Percentiles rank a stretch among this genome's conserved stretches.
Evolutionary conservation across 176 grass and related monocot species (phyloP).

Genomic region (Themeda triandra): DNA sequence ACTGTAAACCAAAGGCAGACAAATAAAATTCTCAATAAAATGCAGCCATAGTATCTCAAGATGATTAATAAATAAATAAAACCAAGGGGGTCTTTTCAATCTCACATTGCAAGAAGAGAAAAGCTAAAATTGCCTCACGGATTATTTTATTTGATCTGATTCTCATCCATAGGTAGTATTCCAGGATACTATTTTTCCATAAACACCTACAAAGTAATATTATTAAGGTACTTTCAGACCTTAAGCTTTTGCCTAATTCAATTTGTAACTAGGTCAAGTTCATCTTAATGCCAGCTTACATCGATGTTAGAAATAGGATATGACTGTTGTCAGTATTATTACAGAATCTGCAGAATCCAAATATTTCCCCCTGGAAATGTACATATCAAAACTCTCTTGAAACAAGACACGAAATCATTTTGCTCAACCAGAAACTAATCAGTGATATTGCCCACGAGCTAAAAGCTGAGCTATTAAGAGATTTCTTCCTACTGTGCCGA

Average conservation of each 20-base stretch:
- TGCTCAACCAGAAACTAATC: no score
- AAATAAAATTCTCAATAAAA: conserved; percentile 6
- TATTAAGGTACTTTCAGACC: conserved; percentile 19
- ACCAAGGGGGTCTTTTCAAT: background rate
- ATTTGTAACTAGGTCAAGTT: conserved; percentile 22
- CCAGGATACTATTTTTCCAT: conserved; percentile 91
- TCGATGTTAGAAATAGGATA: conserved; percentile 63
- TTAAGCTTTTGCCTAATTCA: background rate
- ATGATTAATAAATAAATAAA: conserved; percentile 7
- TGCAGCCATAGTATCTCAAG: background rate
- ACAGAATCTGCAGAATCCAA: conserved; percentile 85
- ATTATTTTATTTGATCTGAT: conserved; percentile 69
- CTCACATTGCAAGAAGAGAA: conserved; percentile 83
- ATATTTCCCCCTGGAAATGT: conserved; percentile 82
- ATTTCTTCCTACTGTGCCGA: no score
- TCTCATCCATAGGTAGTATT: conserved; percentile 80
- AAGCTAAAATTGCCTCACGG: conserved; percentile 83
- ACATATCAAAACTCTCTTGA: conserved; percentile 21
- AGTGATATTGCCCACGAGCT: no score
- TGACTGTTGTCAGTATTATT: conserved; percentile 35
- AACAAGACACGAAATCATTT: no score
- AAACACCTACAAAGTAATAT: conserved; percentile 54
- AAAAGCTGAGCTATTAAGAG: no score
- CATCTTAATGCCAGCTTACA: conserved; percentile 62
- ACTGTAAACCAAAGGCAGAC: conserved; percentile 38